phyloP scores from a whole-genome alignment of 768 basidiomycete genomes.

The Lactifluus echinatus region DNA sequence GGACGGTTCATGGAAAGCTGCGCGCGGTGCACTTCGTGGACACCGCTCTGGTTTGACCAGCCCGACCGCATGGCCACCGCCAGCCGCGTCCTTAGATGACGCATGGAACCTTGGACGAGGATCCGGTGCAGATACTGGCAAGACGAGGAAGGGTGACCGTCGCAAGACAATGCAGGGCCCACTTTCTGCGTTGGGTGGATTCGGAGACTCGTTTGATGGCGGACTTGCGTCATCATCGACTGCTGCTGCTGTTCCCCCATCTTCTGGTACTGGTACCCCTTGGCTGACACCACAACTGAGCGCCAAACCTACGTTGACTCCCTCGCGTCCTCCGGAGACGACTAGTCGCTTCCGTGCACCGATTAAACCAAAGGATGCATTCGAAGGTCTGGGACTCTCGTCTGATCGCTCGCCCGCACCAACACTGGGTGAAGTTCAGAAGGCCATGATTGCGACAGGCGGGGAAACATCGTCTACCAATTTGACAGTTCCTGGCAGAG shows the following conservation, averaged over 20 bases:
- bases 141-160: slow-evolving; percentile 16
- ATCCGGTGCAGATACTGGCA: not conserved
- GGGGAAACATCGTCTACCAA: not conserved
- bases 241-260: not conserved
- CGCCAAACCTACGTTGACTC: slow-evolving; percentile 1
- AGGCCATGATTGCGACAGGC: slow-evolving; percentile 33
- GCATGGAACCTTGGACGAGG: slow-evolving; percentile 11
- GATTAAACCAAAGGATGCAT: slow-evolving; percentile 52
- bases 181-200: slow-evolving; percentile 27
- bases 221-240: slow-evolving; percentile 7
- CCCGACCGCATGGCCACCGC: slow-evolving; percentile 13
- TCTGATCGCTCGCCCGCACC: slow-evolving; percentile 42
- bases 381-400: slow-evolving; percentile 60
- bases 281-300: not conserved
- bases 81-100: slow-evolving; percentile 7
- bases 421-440: slow-evolving; percentile 69
- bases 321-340: slow-evolving; percentile 7
- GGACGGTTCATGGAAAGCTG: slow-evolving; percentile 21
- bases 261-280: slow-evolving; percentile 2
- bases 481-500: slow-evolving; percentile 12
- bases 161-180: slow-evolving; percentile 16
- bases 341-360: slow-evolving; percentile 6
- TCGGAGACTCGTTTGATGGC: slow-evolving; percentile 54
- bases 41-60: slow-evolving; percentile 20
- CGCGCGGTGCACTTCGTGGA: slow-evolving; percentile 19